These are phyloP conservation scores for Hamamelis virginiana DNA, from an alignment of 164 flowering plant genomes.

Conservation along the genomic window DNA sequence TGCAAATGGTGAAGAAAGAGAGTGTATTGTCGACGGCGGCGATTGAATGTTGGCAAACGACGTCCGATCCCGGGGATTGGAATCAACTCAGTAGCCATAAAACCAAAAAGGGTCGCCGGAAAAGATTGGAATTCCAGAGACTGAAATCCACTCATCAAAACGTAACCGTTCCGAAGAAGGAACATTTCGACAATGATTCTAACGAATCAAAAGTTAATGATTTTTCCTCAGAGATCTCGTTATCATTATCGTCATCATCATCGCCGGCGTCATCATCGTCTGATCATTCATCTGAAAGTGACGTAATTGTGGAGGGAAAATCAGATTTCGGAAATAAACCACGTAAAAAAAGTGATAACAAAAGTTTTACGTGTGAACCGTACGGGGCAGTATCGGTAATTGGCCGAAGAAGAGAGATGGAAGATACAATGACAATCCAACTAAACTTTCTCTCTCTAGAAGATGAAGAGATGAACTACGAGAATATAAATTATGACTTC, in stretches of 20 bases:
- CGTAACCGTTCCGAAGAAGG: too few species aligned
- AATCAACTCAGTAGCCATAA: not conserved
- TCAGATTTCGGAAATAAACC: not conserved
- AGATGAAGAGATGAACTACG: too few species aligned
- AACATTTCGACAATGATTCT: too few species aligned
- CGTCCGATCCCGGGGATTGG: not conserved
- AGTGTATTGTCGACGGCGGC: not conserved
- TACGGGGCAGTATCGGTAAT: slow-evolving; percentile 60
- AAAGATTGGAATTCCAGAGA: slow-evolving; percentile 27
- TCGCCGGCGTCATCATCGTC: slow-evolving; percentile 8
- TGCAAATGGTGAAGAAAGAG: slow-evolving; percentile 1
- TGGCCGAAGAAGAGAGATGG: slow-evolving; percentile 83
- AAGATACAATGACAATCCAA: slow-evolving; percentile 64
- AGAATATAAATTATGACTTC: slow-evolving; percentile 39
- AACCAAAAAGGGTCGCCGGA: slow-evolving; percentile 30
- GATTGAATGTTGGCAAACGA: not conserved
- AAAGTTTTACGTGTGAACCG: slow-evolving; percentile 4
- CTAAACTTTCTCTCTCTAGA: slow-evolving; percentile 23
- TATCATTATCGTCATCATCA: not conserved
- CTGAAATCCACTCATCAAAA: slow-evolving; percentile 19
- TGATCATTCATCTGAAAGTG: slow-evolving; percentile 7
- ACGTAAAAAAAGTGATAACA: not conserved
- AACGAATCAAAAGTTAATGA: not conserved
- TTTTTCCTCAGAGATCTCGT: slow-evolving; percentile 8
- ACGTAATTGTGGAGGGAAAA: not conserved